These are phyloP conservation scores for Pythium pectinolyticum DNA, from an alignment of 352 stramenopile species.

Conservation along the genomic window DNA sequence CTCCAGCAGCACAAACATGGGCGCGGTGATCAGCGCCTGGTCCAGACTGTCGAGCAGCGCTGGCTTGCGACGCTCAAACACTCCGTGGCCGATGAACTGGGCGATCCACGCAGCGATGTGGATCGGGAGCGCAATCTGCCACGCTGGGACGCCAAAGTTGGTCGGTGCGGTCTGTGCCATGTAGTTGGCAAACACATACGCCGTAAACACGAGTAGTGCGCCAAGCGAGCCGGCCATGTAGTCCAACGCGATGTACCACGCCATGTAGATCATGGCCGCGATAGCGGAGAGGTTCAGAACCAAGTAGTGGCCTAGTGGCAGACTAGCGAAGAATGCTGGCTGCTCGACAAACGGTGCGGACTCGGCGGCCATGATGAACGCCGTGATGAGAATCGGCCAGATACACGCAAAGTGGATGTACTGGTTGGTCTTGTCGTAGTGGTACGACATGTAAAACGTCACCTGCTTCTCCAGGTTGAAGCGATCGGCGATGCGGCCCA, in stretches of 20 bases:
- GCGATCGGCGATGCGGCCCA: conserved; percentile 50
- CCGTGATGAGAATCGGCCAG: conserved; percentile 83
- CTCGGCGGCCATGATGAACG: conserved; percentile 58
- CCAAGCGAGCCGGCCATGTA: conserved; percentile 54
- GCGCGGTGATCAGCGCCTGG: conserved; percentile 76
- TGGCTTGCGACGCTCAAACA: conserved; percentile 85
- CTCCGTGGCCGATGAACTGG: conserved; percentile 84
- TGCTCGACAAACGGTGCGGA: conserved; percentile 34
- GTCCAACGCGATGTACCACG: conserved; percentile 80
- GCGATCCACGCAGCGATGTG: conserved; percentile 66
- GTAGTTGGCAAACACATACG: conserved; percentile 64
- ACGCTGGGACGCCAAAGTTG: conserved; percentile 39
- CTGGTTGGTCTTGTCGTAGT: conserved; percentile 81
- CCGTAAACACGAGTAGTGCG: conserved; percentile 47
- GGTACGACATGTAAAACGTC: conserved; percentile 85
- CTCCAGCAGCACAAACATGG: conserved; percentile 87
- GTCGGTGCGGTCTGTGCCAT: conserved; percentile 39
- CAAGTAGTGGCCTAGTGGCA: conserved; percentile 53
- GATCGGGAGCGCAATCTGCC: conserved; percentile 54
- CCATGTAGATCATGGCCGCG: conserved; percentile 59
- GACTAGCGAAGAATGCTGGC: conserved; percentile 24
- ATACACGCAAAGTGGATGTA: conserved; percentile 82
- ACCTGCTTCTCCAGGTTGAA: conserved; percentile 85
- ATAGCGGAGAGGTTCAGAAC: conserved; percentile 64
- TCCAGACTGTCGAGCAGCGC: conserved; percentile 85